Evolutionary conservation across 495 filamentous ascomycete genomes (phyloP).

Genomic region (Halenospora varia): DNA sequence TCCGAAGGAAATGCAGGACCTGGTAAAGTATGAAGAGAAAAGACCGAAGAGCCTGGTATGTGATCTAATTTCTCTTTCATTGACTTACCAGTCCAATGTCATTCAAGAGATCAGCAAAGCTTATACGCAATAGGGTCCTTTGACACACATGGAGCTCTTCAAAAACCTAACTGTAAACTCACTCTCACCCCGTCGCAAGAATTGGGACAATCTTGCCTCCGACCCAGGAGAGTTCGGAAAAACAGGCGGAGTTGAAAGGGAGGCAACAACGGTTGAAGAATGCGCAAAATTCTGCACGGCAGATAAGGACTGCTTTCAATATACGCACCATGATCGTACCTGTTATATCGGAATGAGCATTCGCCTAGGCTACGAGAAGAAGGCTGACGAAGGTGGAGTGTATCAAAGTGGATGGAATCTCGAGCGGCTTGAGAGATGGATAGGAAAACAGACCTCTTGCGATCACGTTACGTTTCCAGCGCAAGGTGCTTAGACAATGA

Average conservation of each 20-base stretch:
- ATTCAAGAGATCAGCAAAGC: background rate
- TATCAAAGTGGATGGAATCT: constrained; percentile 9
- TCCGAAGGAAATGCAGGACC: constrained; percentile 33
- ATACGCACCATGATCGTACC: background rate
- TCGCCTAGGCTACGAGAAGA: background rate
- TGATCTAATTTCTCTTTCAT: constrained; percentile 10
- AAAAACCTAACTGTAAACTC: background rate
- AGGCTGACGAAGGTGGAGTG: constrained; percentile 1
- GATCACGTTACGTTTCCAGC: constrained; percentile 3
- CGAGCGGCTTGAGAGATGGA: constrained; percentile 1
- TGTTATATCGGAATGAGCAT: constrained; percentile 11
- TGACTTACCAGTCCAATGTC: too few species aligned
- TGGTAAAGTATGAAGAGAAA: constrained; percentile 37
- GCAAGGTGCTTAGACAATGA: background rate
- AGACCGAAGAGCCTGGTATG: constrained; percentile 32
- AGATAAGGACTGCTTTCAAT: constrained; percentile 6
- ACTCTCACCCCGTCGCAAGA: constrained; percentile 27
- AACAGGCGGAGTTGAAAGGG: background rate
- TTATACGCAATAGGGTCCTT: background rate
- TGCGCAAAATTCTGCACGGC: background rate
- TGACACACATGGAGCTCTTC: background rate
- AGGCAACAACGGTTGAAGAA: background rate
- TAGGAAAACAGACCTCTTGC: constrained; percentile 1
- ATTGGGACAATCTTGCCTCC: constrained; percentile 43
- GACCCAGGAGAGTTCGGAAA: constrained; percentile 11